phyloP scores from a whole-genome alignment of 495 filamentous ascomycete genomes.

The Cetradonia linearis region DNA sequence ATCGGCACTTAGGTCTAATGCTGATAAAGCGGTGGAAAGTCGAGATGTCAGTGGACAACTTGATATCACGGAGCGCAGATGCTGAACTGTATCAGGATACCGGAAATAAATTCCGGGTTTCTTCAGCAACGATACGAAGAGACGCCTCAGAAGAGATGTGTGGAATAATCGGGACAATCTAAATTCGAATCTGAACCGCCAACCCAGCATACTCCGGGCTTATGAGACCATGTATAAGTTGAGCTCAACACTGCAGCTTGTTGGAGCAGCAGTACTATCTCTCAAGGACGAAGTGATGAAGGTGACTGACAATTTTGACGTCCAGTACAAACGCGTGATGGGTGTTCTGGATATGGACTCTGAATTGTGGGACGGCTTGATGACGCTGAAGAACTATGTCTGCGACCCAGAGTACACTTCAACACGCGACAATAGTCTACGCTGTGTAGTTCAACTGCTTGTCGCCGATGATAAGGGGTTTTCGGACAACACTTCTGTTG shows the following conservation, averaged over 20 bases:
- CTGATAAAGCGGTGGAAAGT: not conserved
- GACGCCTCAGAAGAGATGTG: not conserved
- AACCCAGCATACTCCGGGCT: not conserved
- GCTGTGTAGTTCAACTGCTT: not conserved
- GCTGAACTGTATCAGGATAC: not conserved
- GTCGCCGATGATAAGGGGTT: not conserved
- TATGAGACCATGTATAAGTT: not conserved
- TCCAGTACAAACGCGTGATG: not conserved
- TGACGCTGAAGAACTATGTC: not conserved
- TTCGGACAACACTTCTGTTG: not conserved
- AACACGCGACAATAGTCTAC: not conserved
- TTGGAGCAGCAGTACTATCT: not conserved
- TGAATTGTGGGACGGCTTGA: not conserved
- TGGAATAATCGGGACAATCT: not conserved
- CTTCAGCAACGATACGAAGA: not conserved
- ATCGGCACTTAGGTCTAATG: not conserved
- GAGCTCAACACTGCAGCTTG: not conserved
- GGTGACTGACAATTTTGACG: not conserved
- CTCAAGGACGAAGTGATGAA: not conserved
- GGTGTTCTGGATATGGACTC: not conserved
- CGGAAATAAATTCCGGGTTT: not conserved
- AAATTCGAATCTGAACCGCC: not conserved
- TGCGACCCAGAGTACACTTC: not conserved
- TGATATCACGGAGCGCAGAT: not conserved
- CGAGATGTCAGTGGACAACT: not conserved